Base-by-base conservation (phyloP, 768 basidiomycete species). In the Russula abietina region DNA sequence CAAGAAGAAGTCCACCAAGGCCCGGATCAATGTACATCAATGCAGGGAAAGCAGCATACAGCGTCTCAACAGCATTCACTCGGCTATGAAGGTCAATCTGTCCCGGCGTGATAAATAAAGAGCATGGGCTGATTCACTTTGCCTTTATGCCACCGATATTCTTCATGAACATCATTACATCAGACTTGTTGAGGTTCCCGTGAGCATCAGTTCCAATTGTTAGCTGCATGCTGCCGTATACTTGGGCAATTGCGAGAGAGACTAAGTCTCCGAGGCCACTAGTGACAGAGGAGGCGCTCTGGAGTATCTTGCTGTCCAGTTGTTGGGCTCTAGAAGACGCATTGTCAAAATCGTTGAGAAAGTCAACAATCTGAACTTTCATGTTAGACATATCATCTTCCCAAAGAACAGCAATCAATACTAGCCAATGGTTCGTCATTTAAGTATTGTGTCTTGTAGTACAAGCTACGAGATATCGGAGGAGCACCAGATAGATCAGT, bases 21-120 rank as follows among this genome's bases (percentile, higher is more conserved):
- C 57, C 62, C 2, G 83, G 80, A 68, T 84, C 83, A 51, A 78
- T 74, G 66, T 84, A 85, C 55, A 86, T 69, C 56, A 82, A 72
- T 4, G 79, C 70, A 10, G 76, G 84, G 69, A 80, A 84, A 6
- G 82, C 67, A 26, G 80, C 72, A 65, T 75, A 81, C 28, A 81
- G 74, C 24, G 83, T 81, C 60, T 86, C 84, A 9, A 85, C 81
- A 0, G 84, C 76, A 67, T 78, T 81, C 4, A 75, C 75, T 19
- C 59, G 57, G 30, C 45, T 65, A 16, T 26, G 41, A 22, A 38
- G n/a, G 53, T 50, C 33, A 57, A 39, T 60, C 41, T 22, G 39
- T 38, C 38, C 19, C 11, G 45, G 22, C 33, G 17, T n/a, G 7
- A 55, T 14, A 38, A 39, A 60, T 14, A 59, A 45, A 11, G 14